phyloP scores from a whole-genome alignment of 2,329 filamentous ascomycete genomes.

The Neonectria hederae region DNA sequence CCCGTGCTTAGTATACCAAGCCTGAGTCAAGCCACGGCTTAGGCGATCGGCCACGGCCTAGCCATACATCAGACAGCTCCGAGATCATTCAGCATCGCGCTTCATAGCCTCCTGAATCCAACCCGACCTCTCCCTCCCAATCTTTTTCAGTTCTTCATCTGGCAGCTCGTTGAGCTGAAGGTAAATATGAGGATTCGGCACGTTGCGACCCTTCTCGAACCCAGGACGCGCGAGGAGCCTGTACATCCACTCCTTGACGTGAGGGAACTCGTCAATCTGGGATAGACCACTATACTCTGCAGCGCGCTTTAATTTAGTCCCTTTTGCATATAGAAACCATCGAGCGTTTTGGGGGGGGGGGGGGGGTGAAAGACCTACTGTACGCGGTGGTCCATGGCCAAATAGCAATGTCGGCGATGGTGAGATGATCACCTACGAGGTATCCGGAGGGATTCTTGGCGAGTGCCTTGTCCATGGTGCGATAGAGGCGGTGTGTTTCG shows the following conservation, averaged over 20 bases:
- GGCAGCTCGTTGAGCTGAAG: slow-evolving; percentile 56
- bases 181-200: slow-evolving; percentile 73
- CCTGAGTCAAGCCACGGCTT: too few species aligned
- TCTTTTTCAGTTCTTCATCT: slow-evolving; percentile 54
- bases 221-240: slow-evolving; percentile 74
- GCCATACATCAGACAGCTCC: too few species aligned
- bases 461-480: slow-evolving; percentile 78
- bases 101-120: slow-evolving; percentile 80
- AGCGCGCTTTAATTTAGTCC: slow-evolving; percentile 45
- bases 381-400: slow-evolving; percentile 78
- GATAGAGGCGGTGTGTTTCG: slow-evolving; percentile 83
- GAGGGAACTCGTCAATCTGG: slow-evolving; percentile 78
- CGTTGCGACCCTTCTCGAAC: slow-evolving; percentile 78
- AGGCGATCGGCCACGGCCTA: too few species aligned
- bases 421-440: slow-evolving; percentile 73
- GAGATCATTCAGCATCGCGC: slow-evolving; percentile 61
- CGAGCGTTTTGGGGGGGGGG: too few species aligned
- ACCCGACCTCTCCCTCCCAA: slow-evolving; percentile 65
- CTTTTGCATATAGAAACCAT: not conserved
- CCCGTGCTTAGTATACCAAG: too few species aligned
- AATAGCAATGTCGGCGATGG: slow-evolving; percentile 81
- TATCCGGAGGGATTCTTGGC: slow-evolving; percentile 63
- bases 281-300: slow-evolving; percentile 41
- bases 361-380: slow-evolving; percentile 47
- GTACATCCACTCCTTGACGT: slow-evolving; percentile 80